Evolutionary conservation across 306 rosid species (phyloP).

Genomic region (Prunus mongolica): DNA sequence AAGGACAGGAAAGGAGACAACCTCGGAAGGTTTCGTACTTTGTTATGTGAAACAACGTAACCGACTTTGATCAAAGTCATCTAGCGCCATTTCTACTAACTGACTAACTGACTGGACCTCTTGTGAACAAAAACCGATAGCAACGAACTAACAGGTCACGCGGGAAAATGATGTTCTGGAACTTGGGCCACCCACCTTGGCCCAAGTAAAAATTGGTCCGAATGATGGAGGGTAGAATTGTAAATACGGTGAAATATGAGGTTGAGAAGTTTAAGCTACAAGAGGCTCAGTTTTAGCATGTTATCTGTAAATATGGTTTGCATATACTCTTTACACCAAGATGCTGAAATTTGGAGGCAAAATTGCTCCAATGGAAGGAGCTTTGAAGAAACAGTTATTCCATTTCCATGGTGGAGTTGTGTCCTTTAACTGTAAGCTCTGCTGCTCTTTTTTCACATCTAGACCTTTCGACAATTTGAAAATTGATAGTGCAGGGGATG

Average conservation of each 20-base stretch:
- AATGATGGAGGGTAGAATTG: conserved; percentile 30
- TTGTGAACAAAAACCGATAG: background rate
- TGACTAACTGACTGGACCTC: background rate
- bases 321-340: background rate
- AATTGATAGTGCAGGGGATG: background rate
- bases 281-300: conserved; percentile 16
- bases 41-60: conserved; percentile 25
- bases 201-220: background rate
- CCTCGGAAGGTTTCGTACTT: conserved; percentile 22
- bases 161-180: conserved; percentile 5
- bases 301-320: conserved; percentile 17
- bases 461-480: background rate
- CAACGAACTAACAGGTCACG: background rate
- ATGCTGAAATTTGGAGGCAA: conserved; percentile 9
- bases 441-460: background rate
- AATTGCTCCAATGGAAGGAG: conserved; percentile 25
- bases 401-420: conserved; percentile 39
- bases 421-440: conserved; percentile 41
- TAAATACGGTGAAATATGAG: conserved; percentile 26
- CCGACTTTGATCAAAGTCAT: background rate
- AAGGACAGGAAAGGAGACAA: conserved; percentile 41
- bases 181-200: background rate
- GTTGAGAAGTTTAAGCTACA: conserved; percentile 8
- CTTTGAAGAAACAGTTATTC: conserved; percentile 42
- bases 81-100: conserved; percentile 10